Conservation (phyloP, 2,329 filamentous ascomycete species). For the Fusarium sp. region DNA sequence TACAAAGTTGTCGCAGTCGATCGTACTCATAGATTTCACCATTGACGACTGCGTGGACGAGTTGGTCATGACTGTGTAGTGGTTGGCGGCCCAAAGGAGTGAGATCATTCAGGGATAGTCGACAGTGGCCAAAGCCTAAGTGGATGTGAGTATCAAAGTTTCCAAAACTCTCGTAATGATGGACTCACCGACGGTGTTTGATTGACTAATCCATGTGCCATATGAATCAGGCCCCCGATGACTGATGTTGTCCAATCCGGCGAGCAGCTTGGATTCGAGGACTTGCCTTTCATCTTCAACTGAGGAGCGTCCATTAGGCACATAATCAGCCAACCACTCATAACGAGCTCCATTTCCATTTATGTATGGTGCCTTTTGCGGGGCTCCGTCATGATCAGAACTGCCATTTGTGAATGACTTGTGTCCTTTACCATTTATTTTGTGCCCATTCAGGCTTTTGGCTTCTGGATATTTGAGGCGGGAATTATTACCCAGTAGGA, state of each 20-base stretch:
- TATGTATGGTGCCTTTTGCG: background rate
- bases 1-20: background rate
- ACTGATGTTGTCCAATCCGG: background rate
- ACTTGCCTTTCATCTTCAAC: background rate
- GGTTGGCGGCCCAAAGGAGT: background rate
- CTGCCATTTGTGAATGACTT: background rate
- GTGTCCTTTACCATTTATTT: background rate
- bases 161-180: background rate
- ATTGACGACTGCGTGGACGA: background rate
- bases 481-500: background rate
- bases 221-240: background rate
- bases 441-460: background rate
- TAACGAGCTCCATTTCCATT: too few species aligned
- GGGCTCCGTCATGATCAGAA: background rate
- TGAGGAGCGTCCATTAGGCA: background rate
- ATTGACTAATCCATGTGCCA: background rate
- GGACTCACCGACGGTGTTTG: background rate
- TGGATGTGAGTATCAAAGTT: background rate
- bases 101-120: background rate
- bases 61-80: background rate
- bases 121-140: background rate
- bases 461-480: background rate
- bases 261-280: background rate
- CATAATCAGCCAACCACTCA: too few species aligned
- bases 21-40: background rate